Evolutionary conservation across 2,329 filamentous ascomycete species (phyloP), one percentile per base, ranked within the genome.

Genomic region (Arachnomyces sp.): DNA sequence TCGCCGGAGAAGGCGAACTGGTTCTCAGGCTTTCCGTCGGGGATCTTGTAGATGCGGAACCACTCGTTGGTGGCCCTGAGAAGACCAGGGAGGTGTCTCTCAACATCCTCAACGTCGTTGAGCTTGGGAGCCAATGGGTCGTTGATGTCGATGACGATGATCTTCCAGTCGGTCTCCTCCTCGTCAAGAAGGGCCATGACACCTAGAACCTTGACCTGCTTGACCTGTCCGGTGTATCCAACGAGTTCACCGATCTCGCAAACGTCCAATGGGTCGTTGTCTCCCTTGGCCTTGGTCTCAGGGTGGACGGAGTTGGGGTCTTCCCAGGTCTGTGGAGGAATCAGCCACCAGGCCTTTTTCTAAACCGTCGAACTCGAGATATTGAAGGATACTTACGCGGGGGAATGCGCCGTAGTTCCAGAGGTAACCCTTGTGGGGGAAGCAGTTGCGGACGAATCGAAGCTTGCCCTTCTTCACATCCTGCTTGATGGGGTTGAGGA

Each of bases 11-110:
- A 98, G 60, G 92, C 92, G 64, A 98, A 98, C 75, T 96, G 92
- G 81, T 98, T 98, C 84, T 98, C 92, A 59, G 90, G 89, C 88
- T 98, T 98, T 77, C 92, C 92, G 65, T 98, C 92, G 64, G 92
- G 92, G 71, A 98, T 98, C 79, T 98, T 98, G 84, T 98, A 98
- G 80, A 98, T 98, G 69, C 92, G 88, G 88, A 98, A 98, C 92
- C 92, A 98, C 77, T 98, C 92, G 65, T 98, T 98, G 64, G 90
- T 96, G 63, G 92, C 92, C 55, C 92, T 84, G 66, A 98, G 79
- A 45, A 98, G 86, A 57, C 92, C 92, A 46, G 92, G 92, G 43
- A 98, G 82, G 74, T 96, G 92, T 63, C 90, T 83, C 79, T 98
- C 92, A 55, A 98, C 92, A 64, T 98, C 92, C 79, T 96, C 92